These are phyloP conservation scores for Lachancea dasiensis DNA, from an alignment of 805 yeast species.

Conservation along the genomic window DNA sequence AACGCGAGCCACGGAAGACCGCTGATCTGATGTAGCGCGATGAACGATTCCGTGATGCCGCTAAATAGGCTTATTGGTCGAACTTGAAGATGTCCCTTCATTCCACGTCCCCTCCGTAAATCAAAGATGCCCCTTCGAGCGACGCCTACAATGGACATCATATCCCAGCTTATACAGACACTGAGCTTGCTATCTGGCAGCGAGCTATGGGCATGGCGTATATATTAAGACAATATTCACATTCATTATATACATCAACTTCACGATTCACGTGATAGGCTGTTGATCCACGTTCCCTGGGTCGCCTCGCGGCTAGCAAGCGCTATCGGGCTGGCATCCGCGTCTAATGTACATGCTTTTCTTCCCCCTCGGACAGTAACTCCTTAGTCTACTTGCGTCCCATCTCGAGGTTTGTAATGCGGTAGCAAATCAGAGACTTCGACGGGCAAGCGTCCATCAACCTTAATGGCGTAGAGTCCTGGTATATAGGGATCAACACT, in stretches of 20 bases:
- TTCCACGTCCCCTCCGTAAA: background rate
- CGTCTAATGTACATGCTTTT: background rate
- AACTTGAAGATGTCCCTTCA: background rate
- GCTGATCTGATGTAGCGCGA: slow-evolving; percentile 41
- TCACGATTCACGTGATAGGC: no score
- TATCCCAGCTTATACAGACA: background rate
- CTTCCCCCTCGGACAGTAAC: no score
- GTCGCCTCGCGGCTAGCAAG: no score
- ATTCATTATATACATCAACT: no score
- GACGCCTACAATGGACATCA: background rate
- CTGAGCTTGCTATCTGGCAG: no score
- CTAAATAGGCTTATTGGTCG: slow-evolving; percentile 17
- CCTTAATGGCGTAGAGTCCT: slow-evolving; percentile 90
- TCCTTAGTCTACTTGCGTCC: slow-evolving; percentile 59
- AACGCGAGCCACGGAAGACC: slow-evolving; percentile 80
- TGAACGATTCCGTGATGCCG: slow-evolving; percentile 22
- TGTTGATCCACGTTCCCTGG: no score
- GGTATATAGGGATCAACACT: slow-evolving; percentile 83
- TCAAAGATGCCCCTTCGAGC: background rate
- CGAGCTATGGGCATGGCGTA: no score
- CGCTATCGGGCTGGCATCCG: background rate
- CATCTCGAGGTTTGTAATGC: slow-evolving; percentile 91
- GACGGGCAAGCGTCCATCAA: slow-evolving; percentile 84
- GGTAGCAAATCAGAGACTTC: slow-evolving; percentile 72
- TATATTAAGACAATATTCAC: no score